Evolutionary conservation across 768 basidiomycete species (phyloP), one percentile per base, ranked within the genome.

Genomic region (Albatrellus ellisii): DNA sequence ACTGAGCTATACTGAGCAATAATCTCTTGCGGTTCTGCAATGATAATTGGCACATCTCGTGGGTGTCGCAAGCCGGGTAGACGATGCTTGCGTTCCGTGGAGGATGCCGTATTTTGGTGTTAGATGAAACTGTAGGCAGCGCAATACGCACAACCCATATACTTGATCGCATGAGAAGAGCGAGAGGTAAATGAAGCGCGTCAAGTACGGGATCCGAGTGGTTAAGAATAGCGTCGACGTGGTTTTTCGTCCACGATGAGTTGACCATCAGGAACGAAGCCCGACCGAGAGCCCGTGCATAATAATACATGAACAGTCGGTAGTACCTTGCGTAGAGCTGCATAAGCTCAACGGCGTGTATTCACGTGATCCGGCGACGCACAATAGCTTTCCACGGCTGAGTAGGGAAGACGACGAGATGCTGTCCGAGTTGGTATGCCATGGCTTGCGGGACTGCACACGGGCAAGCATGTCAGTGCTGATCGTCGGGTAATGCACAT

Each of bases 401-500:
- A 80, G 62, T 1, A 78, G 41, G 0, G 57, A 43, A 8, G 69
- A 81, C 26, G 64, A 69, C 4, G 82, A 73, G 21, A 84, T 74
- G 2, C 52, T 43, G 26, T 64, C 63, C 3, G 68, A 62, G 52
- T 85, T 87, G 17, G 80, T 84, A 49, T 80, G 73, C 50, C 75
- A 73, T 9, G 61, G 59, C 38, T 64, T 60, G 9, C 82, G 68
- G 1, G 67, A 65, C 39, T 65, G 61, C 22, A 95, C 88, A 26
- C 94, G 78, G 39, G 70, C 67, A 26, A 98, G 70, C 95, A 98
- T 98, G 50, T 90, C 79, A 6, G 82, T 83, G 55, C 87, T 90
- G 56, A 99, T 94, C 6, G 87, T 95, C 1, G 95, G 95, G 55
- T 95, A 99, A 59, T 99, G 95, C 8, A 90, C 76, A 52, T 98